Evolutionary conservation across 202 grass and related monocot genomes (phyloP).

Genomic region (Eragrostis tef): DNA sequence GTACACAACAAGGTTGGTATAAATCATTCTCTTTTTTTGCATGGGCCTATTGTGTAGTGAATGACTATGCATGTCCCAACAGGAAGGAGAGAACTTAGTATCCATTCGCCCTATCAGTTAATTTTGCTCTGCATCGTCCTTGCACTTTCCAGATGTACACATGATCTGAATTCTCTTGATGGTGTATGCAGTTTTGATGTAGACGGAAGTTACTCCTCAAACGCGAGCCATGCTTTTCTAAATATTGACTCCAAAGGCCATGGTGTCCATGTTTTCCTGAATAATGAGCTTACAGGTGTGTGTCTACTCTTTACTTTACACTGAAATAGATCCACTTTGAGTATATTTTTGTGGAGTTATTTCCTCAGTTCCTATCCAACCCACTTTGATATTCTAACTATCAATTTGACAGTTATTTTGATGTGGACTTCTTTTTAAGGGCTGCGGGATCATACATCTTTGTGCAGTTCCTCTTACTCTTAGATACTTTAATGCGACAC

Average conservation of each 20-base stretch:
- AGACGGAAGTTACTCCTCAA: constrained; percentile 57
- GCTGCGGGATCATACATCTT: constrained; percentile 9
- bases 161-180: constrained; percentile 4
- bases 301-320: constrained; percentile 6
- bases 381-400: constrained; percentile 29
- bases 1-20: constrained; percentile 84
- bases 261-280: constrained; percentile 84
- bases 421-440: neutral
- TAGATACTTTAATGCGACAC: constrained; percentile 24
- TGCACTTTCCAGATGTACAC: constrained; percentile 29
- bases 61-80: constrained; percentile 25
- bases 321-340: constrained; percentile 2
- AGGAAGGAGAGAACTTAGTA: constrained; percentile 26
- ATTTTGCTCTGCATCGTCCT: constrained; percentile 19
- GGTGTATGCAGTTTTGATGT: constrained; percentile 63
- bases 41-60: constrained; percentile 22
- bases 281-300: constrained; percentile 73
- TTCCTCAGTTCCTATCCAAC: constrained; percentile 43
- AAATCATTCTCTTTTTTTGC: constrained; percentile 30
- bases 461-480: neutral
- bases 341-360: neutral
- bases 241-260: constrained; percentile 83
- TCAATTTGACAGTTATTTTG: neutral
- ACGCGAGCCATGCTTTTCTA: constrained; percentile 55
- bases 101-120: constrained; percentile 36